A percentile compares a stretch with the other conserved stretches of the same genome.
These are phyloP conservation scores for Cylindrodendrum hubeiense DNA, from an alignment of 2,329 filamentous ascomycete species.

Conservation along the genomic window DNA sequence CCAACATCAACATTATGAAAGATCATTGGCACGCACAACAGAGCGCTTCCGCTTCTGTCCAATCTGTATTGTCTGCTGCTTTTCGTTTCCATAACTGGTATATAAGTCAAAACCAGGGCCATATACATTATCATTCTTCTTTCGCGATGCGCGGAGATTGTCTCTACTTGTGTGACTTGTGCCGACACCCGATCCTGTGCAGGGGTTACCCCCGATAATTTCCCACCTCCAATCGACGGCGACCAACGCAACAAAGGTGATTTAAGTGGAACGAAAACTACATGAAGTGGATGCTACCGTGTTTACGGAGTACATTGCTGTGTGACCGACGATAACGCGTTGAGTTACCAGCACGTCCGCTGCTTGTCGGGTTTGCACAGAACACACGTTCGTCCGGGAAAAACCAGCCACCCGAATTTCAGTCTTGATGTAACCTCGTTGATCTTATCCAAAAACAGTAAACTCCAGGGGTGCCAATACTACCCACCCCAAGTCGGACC, in stretches of 20 bases:
- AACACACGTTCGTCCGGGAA: not conserved
- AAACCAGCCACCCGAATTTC: not conserved
- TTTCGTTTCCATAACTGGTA: too few species aligned
- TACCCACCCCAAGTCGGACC: too few species aligned
- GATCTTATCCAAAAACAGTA: too few species aligned
- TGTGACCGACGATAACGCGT: not conserved
- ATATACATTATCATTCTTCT: too few species aligned
- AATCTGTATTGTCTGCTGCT: too few species aligned
- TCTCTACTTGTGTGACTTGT: not conserved
- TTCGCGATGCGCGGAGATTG: not conserved
- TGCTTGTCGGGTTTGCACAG: not conserved
- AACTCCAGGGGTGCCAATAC: too few species aligned
- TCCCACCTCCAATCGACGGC: not conserved
- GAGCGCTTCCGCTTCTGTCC: not conserved
- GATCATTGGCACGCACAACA: not conserved
- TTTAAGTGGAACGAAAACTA: not conserved
- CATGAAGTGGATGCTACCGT: not conserved
- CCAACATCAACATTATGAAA: not conserved
- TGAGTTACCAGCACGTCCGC: not conserved
- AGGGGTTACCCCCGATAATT: not conserved
- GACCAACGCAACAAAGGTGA: not conserved
- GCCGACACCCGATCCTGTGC: not conserved
- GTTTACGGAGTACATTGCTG: not conserved
- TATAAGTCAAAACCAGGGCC: too few species aligned
- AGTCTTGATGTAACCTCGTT: not conserved